Evolutionary conservation across 345 rosid genomes (phyloP), one percentile per base, ranked within the genome.

Genomic region (Syzygium oleosum): DNA sequence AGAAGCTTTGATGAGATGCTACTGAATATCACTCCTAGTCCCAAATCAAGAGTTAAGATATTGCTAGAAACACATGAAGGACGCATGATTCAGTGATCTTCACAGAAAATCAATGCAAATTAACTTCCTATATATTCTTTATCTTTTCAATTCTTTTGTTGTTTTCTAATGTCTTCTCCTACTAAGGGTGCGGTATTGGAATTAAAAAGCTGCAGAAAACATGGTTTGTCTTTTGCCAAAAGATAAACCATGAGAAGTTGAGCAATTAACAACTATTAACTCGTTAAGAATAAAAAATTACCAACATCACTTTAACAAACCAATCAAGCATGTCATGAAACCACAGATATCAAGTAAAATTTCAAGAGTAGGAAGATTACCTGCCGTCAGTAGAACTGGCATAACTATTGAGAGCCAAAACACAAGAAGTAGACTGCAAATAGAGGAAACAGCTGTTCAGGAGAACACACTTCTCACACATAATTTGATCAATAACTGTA

Each of bases 341-440:
- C 38, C 73, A 19, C 83, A 73, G 83, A 73, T 38, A 73, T 73
- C 49, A 41, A 73, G 83, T 73, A 19, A 22, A 49, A 73, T 19
- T 73, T 73, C 55, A 52, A 87, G 84, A 86, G 87, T 43, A 51
- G 63, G 84, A 89, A 88, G 59, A 89, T 87, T 51, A 95, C 99
- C 98, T 95, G 96, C 93, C 93, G 88, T 96, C 99, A 86, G 90
- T 86, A 87, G 97, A 88, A 91, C 92, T 92, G 87, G 98, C 98
- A 93, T 91, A 96, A 92, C 61, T 93, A 93, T 98, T 96, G 92
- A 98, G 88, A 91, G 97, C 99, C 92, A 98, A 93, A 86, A 94
- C 91, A 84, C 96, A 96, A 29, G 99, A 92, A 21, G 99, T 93
- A 85, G 99, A 96, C 99, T 98, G 96, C 94, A 94, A 87, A 92